Base-by-base conservation (phyloP, 805 yeast species). In the Schwanniomyces occidentalis region DNA sequence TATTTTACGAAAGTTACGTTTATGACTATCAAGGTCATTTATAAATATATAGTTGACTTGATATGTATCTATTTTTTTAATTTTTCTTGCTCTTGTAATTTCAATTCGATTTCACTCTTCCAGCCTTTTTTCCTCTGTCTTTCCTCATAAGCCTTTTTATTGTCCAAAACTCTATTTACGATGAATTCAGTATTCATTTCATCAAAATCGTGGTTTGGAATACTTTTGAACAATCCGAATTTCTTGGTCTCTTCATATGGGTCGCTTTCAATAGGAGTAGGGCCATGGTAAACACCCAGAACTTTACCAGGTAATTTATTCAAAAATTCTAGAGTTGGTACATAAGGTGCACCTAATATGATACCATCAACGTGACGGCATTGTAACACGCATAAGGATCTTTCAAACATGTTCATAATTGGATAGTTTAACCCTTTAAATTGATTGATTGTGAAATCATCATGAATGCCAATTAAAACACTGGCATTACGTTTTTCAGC, bases 41-140 rank as follows among this genome's bases (percentile, higher is more conserved):
- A 25, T 13, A 25, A 14, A 25, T 25, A 23, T 5, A 13, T 16
- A 13, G 8, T 17, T 19, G 27, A 36, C 24, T 32, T 17, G n/a
- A 31, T 19, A 17, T 24, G 17, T n/a, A n/a, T n/a, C n/a, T 22
- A 8, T 16, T 30, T 10, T 12, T 27, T 20, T 43, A 18, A 16
- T 23, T 17, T 35, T 25, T 39, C 33, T 30, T 44, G 67, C 12
- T 44, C 48, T 6, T 47, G 50, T n/a, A 68, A 41, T 36, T 50
- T 45, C 35, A 35, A 42, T 41, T 68, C 74, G 8, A 47, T 48
- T 46, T 74, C 82, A 14, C 80, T 65, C 62, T 87, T 85, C 78
- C 88, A 80, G 3, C 95, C 95, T 63, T 93, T 91, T 42, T 80
- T 79, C 36, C 76, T 70, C 62, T 93, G 98, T 53, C 99, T 80